Percentiles rank a stretch among this genome's conserved stretches.
These are phyloP conservation scores for Brassica carinata DNA, from an alignment of 345 rosid species.

Conservation along the genomic window DNA sequence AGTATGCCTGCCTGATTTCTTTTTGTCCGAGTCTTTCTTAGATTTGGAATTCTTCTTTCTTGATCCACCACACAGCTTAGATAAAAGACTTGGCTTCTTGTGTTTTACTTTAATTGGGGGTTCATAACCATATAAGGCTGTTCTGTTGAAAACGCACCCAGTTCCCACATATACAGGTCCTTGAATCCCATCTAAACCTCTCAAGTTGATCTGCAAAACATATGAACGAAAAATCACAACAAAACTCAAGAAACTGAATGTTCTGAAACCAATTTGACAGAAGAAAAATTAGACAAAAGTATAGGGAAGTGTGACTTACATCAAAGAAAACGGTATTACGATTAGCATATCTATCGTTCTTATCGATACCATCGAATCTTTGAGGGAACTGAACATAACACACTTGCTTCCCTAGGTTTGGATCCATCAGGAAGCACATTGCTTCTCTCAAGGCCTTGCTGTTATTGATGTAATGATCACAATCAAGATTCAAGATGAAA, in stretches of 20 bases:
- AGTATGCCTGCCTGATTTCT: conserved; percentile 80
- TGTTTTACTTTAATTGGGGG: conserved; percentile 91
- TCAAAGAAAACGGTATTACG: conserved; percentile 93
- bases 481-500: conserved; percentile 92
- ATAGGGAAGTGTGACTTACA: conserved; percentile 51
- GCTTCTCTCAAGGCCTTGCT: conserved; percentile 96
- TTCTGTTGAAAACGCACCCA: conserved; percentile 97
- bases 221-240: conserved; percentile 10
- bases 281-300: not conserved
- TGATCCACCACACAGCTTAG: conserved; percentile 90
- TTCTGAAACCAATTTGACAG: not conserved
- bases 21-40: conserved; percentile 75
- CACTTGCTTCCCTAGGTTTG: conserved; percentile 85
- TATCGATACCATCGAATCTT: conserved; percentile 94
- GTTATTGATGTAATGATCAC: conserved; percentile 95
- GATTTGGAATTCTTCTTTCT: conserved; percentile 75
- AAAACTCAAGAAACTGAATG: conserved; percentile 12
- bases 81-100: conserved; percentile 70
- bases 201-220: conserved; percentile 77
- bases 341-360: conserved; percentile 87
- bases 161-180: conserved; percentile 99
- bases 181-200: conserved; percentile 98
- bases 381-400: conserved; percentile 97
- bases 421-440: conserved; percentile 97
- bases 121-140: conserved; percentile 93